Base-by-base conservation (phyloP, 805 yeast species). In the Myxozyma kluyveri region DNA sequence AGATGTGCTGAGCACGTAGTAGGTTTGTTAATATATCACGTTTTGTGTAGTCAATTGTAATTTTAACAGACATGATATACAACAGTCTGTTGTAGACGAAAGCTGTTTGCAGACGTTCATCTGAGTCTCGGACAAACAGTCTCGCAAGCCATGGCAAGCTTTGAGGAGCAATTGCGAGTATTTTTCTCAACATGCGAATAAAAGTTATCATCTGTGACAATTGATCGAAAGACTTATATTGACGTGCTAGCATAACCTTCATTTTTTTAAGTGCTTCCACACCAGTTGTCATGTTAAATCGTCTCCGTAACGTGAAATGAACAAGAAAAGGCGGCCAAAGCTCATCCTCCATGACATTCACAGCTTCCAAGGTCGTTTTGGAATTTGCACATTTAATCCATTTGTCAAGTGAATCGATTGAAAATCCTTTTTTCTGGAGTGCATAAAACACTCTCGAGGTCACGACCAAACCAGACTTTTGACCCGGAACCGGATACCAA, bases 291-390 rank as follows among this genome's bases (percentile, higher is more conserved):
- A 10, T 2, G 9, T 45, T 19, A 14, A 49, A 26, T 9, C 23
- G 31, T 10, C 59, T 40, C 22, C 35, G 24, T 21, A 56, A 26
- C 2, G 52, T 43, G 17, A 33, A 47, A 19, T 27, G 23, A 3
- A 54, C 17, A 26, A 56, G 45, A 32, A 46, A 42, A 6, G 46
- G n/a, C 21, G 56, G 59, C 60, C 59, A 55, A 9, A 10, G 4
- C 31, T 18, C 18, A 5, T 26, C 26, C 3, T 31, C 24, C 51
- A 55, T 45, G 3, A 23, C n/a, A 10, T 12, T 24, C 3, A 52
- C 22, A 1, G 60, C 57, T 14, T 26, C 42, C 3, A 17, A 24
- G 7, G 48, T 37, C 2, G 49, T 45, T 3, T 19, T 18, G 10
- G 58, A 49, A n/a, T 21, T 4, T 9, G 45, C 47, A 22, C 54